A percentile compares a stretch with the other conserved stretches of the same genome.
Conservation (phyloP, 2,329 filamentous ascomycete species). For the Didymella segeticola region DNA sequence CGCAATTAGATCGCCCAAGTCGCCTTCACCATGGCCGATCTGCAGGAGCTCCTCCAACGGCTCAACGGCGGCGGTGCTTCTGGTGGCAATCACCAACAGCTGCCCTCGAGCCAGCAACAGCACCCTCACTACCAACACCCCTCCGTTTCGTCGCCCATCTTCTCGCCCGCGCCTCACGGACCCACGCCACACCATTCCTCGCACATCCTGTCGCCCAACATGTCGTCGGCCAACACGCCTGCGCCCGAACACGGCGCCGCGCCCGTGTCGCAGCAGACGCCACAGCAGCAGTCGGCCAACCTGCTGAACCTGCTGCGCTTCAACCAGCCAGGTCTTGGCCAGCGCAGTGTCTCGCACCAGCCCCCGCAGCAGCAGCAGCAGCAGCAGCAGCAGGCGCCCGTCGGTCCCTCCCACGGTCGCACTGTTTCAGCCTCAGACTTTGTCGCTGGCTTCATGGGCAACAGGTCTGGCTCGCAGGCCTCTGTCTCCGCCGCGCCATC, state of each 20-base stretch:
- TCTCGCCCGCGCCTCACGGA: slow-evolving; percentile 61
- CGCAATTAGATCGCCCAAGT: slow-evolving; percentile 27
- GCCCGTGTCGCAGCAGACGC: slow-evolving; percentile 48
- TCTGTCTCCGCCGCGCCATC: slow-evolving; percentile 39
- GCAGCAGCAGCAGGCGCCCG: slow-evolving; percentile 22
- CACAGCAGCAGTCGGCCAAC: slow-evolving; percentile 57
- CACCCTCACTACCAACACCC: slow-evolving; percentile 58
- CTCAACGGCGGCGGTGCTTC: slow-evolving; percentile 46
- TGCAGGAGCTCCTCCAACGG: slow-evolving; percentile 54
- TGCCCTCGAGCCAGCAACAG: slow-evolving; percentile 32
- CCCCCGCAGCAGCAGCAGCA: slow-evolving; percentile 27
- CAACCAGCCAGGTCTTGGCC: slow-evolving; percentile 54
- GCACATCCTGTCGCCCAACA: slow-evolving; percentile 65
- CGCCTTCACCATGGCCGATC: slow-evolving; percentile 49
- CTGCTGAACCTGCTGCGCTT: slow-evolving; percentile 72
- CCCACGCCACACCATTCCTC: slow-evolving; percentile 64
- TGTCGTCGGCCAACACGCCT: slow-evolving; percentile 54
- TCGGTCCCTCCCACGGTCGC: slow-evolving; percentile 38
- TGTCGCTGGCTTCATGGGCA: slow-evolving; percentile 62
- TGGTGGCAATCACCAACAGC: slow-evolving; percentile 29
- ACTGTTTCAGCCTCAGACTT: slow-evolving; percentile 63
- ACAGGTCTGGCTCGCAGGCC: slow-evolving; percentile 48
- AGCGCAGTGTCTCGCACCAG: slow-evolving; percentile 42
- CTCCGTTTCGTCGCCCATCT: slow-evolving; percentile 64
- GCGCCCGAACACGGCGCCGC: slow-evolving; percentile 49